Base-by-base conservation (phyloP, 345 rosid genomes). In the Anacardium occidentale region DNA sequence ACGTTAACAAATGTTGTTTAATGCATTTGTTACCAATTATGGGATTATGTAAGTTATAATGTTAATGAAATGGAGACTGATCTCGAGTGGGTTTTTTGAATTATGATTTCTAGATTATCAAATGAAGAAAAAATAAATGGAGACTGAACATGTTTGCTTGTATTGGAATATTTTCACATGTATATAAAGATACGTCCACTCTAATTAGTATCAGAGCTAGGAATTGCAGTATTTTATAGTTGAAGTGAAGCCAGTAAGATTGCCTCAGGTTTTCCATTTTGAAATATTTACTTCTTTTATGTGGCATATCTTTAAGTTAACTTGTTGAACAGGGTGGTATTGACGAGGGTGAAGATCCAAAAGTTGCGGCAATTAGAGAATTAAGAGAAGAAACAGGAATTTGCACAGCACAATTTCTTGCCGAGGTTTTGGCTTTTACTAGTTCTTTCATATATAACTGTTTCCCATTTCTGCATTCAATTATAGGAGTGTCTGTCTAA, bases 361-460 rank as follows among this genome's bases (percentile, higher is more conserved):
- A 83, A 80, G 75, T 15, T 82, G 99, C 99, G 3, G 99, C 88
- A 32, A 63, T 85, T 62, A 86, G 99, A 79, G 98, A 91, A 84
- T 82, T 95, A 68, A 91, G 84, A 84, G 99, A 95, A 82, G 98
- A 95, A 77, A 92, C 98, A 0, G 98, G 97, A 21, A 84, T 95
- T 68, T 78, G 80, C 76, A 89, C 99, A 0, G 99, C 96, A 18
- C 90, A 90, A 76, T 74, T 89, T 50, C 22, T 92, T 20, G 83
- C 98, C 1, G 98, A 92, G 98, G 99, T 89, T 69, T 71, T 75
- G 67, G 67, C 62, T 82, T 75, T 66, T 40, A 53, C 64, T 32
- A 24, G 22, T 57, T 51, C 22, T 25, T 37, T 64, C 15, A 29
- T 64, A n/a, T 4, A 22, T 64, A 42, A 34, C 29, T 22, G 13